Evolutionary conservation across 2,329 filamentous ascomycete species (phyloP).

Genomic region (Blastomyces parvus): DNA sequence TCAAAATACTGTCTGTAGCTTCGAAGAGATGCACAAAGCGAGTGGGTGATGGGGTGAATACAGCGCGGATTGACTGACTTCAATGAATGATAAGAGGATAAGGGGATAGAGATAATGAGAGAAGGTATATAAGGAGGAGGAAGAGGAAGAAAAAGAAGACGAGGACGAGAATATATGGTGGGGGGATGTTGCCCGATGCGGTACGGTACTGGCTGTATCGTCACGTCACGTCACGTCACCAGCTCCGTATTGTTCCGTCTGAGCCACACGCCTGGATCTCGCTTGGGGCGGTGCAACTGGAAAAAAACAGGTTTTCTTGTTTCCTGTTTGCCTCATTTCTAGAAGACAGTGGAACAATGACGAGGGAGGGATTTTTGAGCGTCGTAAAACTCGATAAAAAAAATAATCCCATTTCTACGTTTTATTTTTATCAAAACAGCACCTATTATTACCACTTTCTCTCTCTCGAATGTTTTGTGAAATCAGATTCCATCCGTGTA

Average conservation of each 20-base stretch:
- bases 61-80: background rate
- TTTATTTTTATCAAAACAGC: too few species aligned
- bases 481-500: background rate
- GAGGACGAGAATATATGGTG: background rate
- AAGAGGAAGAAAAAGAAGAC: slow-evolving; percentile 15
- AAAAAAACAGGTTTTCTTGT: too few species aligned
- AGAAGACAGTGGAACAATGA: too few species aligned
- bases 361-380: too few species aligned
- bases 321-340: too few species aligned
- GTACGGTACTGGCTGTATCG: background rate
- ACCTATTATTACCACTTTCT: too few species aligned
- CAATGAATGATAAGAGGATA: too few species aligned
- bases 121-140: slow-evolving; percentile 11
- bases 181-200: background rate
- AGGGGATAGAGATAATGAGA: slow-evolving; percentile 3
- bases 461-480: too few species aligned
- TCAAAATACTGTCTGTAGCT: too few species aligned
- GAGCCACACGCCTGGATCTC: background rate
- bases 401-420: too few species aligned
- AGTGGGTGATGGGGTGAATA: background rate
- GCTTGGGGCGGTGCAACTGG: background rate
- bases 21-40: background rate
- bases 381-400: too few species aligned
- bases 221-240: background rate
- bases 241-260: background rate